phyloP scores from a whole-genome alignment of 495 filamentous ascomycete genomes.

The Penicillium pulvis region DNA sequence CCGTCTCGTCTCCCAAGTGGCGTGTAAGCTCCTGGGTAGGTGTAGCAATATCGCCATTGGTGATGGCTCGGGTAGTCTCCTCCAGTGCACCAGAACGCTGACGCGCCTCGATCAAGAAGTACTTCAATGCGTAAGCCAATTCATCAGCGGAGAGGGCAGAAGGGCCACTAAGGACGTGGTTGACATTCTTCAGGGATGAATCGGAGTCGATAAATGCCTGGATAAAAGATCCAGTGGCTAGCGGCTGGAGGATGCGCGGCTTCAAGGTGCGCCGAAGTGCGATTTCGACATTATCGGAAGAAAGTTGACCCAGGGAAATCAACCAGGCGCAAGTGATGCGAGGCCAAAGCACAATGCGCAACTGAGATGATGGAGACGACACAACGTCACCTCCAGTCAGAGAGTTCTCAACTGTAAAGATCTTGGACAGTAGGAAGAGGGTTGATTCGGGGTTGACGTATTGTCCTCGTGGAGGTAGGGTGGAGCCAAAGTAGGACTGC shows the following conservation, averaged over 20 bases:
- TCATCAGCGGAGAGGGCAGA: conserved; percentile 48
- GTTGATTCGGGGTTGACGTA: conserved; percentile 47
- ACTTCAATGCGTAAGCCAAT: conserved; percentile 41
- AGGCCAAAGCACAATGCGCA: conserved; percentile 55
- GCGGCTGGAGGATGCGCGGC: conserved; percentile 40
- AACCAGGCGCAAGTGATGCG: conserved; percentile 61
- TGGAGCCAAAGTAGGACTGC: conserved; percentile 33
- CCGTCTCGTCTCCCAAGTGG: conserved; percentile 27
- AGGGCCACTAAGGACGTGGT: conserved; percentile 51
- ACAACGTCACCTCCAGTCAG: conserved; percentile 20
- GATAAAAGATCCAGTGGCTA: conserved; percentile 60
- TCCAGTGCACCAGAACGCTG: conserved; percentile 35
- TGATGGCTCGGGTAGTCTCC: conserved; percentile 33
- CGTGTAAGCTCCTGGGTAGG: conserved; percentile 27
- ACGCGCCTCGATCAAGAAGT: conserved; percentile 42
- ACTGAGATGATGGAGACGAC: conserved; percentile 30
- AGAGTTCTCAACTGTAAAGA: conserved; percentile 48
- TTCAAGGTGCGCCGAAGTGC: conserved; percentile 55
- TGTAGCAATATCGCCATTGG: conserved; percentile 31
- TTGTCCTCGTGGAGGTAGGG: conserved; percentile 27
- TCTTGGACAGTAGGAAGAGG: conserved; percentile 54
- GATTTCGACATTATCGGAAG: conserved; percentile 59
- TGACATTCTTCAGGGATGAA: conserved; percentile 59
- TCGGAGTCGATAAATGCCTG: conserved; percentile 61
- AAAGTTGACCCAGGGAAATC: conserved; percentile 62